phyloP scores from a whole-genome alignment of 1,284 basidiomycete species.

The Malassezia pachydermatis region DNA sequence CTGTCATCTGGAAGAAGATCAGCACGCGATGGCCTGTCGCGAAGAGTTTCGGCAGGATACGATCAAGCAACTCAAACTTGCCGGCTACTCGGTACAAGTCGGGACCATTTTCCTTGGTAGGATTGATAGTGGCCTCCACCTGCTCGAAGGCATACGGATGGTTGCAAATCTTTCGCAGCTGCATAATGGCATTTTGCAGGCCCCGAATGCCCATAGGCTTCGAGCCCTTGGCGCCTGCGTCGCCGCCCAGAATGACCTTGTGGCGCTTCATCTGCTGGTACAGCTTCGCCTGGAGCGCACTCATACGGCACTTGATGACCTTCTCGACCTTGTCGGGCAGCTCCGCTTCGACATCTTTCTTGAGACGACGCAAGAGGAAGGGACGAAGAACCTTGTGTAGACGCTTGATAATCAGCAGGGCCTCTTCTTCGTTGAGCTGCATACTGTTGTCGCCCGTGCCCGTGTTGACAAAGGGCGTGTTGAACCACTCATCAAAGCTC shows the following conservation, averaged over 20 bases:
- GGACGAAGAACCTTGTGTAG: conserved; percentile 96
- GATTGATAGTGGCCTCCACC: conserved; percentile 84
- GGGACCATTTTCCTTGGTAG: conserved; percentile 67
- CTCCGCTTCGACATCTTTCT: conserved; percentile 97
- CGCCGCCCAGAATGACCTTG: conserved; percentile 67
- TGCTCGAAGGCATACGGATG: conserved; percentile 71
- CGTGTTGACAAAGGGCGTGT: conserved; percentile 96
- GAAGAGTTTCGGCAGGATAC: conserved; percentile 90
- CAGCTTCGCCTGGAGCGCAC: conserved; percentile 79
- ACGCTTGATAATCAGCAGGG: conserved; percentile 89
- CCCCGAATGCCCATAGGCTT: conserved; percentile 49
- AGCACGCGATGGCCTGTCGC: conserved; percentile 82
- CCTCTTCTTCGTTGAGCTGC: conserved; percentile 99
- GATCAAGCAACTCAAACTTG: conserved; percentile 88
- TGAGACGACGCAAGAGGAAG: conserved; percentile 87
- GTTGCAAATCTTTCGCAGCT: conserved; percentile 96
- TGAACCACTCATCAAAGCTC: conserved; percentile 99
- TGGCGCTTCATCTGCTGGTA: conserved; percentile 97
- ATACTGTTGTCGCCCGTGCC: conserved; percentile 73
- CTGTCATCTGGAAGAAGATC: conserved; percentile 99
- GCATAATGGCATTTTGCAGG: conserved; percentile 96
- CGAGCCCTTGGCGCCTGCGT: conserved; percentile 35
- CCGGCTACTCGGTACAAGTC: conserved; percentile 72
- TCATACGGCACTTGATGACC: conserved; percentile 97
- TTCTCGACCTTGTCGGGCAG: conserved; percentile 98